Base-by-base conservation (phyloP, 2,329 filamentous ascomycete genomes). In the Magnaporthales sp. region DNA sequence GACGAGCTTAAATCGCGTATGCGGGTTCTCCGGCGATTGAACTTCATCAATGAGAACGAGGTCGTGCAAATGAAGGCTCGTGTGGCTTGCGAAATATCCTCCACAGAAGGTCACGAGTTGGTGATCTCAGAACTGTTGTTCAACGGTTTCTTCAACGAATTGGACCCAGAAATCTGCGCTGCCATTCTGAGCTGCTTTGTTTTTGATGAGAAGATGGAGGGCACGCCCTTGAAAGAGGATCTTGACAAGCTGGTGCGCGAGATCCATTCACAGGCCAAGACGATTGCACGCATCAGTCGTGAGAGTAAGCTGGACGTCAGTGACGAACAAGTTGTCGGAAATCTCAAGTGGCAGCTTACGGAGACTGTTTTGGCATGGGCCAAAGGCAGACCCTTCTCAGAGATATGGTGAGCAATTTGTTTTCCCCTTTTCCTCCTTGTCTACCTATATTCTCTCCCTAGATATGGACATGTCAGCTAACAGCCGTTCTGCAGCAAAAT, bases 1-100 rank as follows among this genome's bases (percentile, higher is more conserved):
- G 95, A 99, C 72, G 95, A 99, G 78, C 85, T 99, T 68, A 98
- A 98, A 81, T 93, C 91, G 70, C 90, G 95, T 69, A 99, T 97
- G 81, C 90, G 95, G 71, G 95, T 99, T 4, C 85, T 99, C 31
- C 92, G 96, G 62, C 92, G 95, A 66, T 86, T 99, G 11, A 92
- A 91, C 4, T 99, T 99, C 79, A 96, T 97, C 78, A 96, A 97
- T 75, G 95, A 98, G 68, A 86, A 88, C 65, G 95, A 98, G 76
- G 93, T 99, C 1, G 93, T 99, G 9, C 91, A 98, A 80, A 86
- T 98, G 74, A 99, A 99, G 80, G 95, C 94, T 11, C 91, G 96
- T 67, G 96, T 98, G 3, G 95, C 95, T 1, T 99, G 95, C 78
- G 94, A 99, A 79, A 98, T 99, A 70, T 97, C 92, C 69, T 97